phyloP scores from a whole-genome alignment of 2,329 filamentous ascomycete species.

The Stachybotrys elegans region DNA sequence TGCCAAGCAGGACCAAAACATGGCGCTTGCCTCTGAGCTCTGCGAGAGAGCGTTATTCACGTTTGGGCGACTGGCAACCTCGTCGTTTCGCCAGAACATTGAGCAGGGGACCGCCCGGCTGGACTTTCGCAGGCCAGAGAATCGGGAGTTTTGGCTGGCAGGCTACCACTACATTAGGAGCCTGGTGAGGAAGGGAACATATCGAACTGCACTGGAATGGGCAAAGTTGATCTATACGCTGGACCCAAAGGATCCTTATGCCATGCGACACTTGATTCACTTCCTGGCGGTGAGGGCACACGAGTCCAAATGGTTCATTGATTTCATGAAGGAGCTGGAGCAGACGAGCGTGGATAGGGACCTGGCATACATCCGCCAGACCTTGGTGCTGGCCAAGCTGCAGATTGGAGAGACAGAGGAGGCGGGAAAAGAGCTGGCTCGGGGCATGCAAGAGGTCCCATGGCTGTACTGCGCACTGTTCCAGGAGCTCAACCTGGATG shows the following conservation, averaged over 20 bases:
- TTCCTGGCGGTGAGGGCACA: constrained; percentile 77
- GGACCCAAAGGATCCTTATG: constrained; percentile 76
- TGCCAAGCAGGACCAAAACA: constrained; percentile 85
- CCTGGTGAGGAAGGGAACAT: constrained; percentile 85
- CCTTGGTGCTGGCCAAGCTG: constrained; percentile 68
- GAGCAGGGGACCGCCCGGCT: constrained; percentile 74
- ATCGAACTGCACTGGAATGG: constrained; percentile 91
- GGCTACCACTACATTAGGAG: constrained; percentile 85
- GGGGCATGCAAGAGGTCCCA: constrained; percentile 68
- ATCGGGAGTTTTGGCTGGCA: constrained; percentile 88
- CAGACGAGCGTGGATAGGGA: constrained; percentile 31
- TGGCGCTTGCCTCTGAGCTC: constrained; percentile 78
- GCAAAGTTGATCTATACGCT: constrained; percentile 76
- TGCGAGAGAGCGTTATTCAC: constrained; percentile 89
- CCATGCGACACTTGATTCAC: constrained; percentile 74
- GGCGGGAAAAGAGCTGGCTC: constrained; percentile 59
- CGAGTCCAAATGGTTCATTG: constrained; percentile 70
- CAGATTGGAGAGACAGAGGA: constrained; percentile 62
- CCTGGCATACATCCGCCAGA: constrained; percentile 69
- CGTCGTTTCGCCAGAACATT: constrained; percentile 71
- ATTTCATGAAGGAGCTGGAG: constrained; percentile 51
- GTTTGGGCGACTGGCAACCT: constrained; percentile 83
- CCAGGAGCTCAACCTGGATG: constrained; percentile 70
- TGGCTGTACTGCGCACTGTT: constrained; percentile 83
- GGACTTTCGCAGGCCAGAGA: constrained; percentile 77